These are phyloP conservation scores for Petunia secreta DNA, from an alignment of 257 asterid species.

Conservation along the genomic window DNA sequence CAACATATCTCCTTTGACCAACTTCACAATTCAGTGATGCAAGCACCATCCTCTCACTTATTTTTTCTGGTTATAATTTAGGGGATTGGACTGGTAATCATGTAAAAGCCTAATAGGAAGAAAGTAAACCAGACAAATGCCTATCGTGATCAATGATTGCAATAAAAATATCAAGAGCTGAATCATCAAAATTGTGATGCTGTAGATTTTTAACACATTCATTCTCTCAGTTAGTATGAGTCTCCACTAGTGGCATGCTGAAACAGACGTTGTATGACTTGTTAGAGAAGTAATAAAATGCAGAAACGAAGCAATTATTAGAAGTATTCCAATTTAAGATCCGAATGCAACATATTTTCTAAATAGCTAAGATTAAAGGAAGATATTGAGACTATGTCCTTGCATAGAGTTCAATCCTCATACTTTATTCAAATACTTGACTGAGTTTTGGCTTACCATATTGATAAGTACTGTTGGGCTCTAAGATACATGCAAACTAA, in stretches of 20 bases:
- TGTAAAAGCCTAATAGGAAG: background rate
- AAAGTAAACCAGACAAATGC: background rate
- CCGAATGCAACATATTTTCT: background rate
- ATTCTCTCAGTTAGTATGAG: background rate
- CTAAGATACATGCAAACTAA: too few species aligned
- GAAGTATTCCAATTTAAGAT: background rate
- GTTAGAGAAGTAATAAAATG: background rate
- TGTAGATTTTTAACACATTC: background rate
- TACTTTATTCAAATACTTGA: background rate
- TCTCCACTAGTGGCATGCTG: background rate
- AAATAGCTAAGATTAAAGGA: conserved; percentile 5
- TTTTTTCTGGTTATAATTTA: background rate
- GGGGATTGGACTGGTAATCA: background rate
- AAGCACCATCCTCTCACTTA: conserved; percentile 12
- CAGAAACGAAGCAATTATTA: background rate
- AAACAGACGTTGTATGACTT: background rate
- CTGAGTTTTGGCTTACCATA: background rate
- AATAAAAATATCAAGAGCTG: background rate
- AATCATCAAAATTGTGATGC: background rate
- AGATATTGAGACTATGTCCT: background rate
- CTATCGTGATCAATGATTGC: background rate
- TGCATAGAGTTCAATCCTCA: background rate
- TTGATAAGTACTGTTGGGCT: background rate
- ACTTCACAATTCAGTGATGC: background rate
- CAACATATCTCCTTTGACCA: background rate